A percentile compares a stretch with the other conserved stretches of the same genome.
These are phyloP conservation scores for Chaetomiaceae sp. DNA, from an alignment of 2,329 filamentous ascomycete genomes.

Conservation along the genomic window DNA sequence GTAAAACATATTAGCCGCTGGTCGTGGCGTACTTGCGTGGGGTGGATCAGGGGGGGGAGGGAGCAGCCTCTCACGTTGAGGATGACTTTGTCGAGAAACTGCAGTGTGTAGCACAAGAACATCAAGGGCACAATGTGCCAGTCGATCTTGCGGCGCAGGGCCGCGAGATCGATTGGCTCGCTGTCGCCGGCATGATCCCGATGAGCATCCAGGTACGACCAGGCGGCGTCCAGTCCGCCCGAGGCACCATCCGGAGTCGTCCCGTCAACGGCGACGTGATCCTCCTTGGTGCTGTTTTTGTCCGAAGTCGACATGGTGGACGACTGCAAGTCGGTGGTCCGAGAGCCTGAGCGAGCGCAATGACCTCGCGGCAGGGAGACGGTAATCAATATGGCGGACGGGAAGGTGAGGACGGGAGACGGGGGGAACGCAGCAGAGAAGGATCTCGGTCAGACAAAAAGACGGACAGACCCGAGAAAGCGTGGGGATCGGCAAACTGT, in stretches of 20 bases:
- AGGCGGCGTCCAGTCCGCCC: conserved; percentile 41
- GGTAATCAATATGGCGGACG: neutral
- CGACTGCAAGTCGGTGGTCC: neutral
- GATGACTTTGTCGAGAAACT: conserved; percentile 61
- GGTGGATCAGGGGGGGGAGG: neutral
- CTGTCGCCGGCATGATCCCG: conserved; percentile 33
- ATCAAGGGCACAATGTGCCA: conserved; percentile 57
- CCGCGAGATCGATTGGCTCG: conserved; percentile 38
- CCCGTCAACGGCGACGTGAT: conserved; percentile 13
- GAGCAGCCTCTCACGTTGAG: conserved; percentile 47
- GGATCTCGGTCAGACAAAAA: neutral
- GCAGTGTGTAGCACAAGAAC: conserved; percentile 58
- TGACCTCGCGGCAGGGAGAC: neutral
- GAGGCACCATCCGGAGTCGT: conserved; percentile 4
- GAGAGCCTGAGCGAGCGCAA: neutral
- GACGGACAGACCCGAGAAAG: neutral
- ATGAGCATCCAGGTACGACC: conserved; percentile 42
- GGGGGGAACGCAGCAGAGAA: neutral
- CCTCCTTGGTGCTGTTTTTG: conserved; percentile 18
- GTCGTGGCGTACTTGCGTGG: neutral
- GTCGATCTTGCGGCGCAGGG: conserved; percentile 53
- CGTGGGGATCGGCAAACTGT: conserved; percentile 9
- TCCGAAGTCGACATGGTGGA: conserved; percentile 21
- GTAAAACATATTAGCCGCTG: conserved; percentile 16
- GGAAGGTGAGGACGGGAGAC: neutral